A percentile compares a stretch with the other conserved stretches of the same genome.
These are phyloP conservation scores for Elaeagnus macrophylla DNA, from an alignment of 306 rosid species.

Conservation along the genomic window DNA sequence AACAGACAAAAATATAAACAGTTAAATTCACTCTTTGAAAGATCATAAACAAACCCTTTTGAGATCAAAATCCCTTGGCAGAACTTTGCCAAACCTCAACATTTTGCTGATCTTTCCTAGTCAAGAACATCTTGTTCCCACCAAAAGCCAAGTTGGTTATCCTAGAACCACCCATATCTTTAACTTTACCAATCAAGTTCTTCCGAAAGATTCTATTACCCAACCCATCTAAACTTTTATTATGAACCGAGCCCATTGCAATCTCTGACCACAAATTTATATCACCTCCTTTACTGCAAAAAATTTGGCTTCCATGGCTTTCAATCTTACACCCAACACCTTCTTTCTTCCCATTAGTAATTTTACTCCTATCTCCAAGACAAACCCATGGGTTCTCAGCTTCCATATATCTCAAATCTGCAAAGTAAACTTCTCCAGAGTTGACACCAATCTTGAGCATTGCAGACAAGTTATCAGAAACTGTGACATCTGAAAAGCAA, in stretches of 20 bases:
- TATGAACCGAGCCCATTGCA: constrained; percentile 28
- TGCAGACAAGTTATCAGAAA: constrained; percentile 41
- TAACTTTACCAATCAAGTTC: constrained; percentile 68
- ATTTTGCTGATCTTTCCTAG: constrained; percentile 63
- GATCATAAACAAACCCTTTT: no score
- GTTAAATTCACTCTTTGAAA: no score
- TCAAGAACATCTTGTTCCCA: constrained; percentile 83
- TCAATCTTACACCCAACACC: constrained; percentile 70
- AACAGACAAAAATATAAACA: no score
- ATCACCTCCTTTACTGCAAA: constrained; percentile 64
- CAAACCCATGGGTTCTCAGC: constrained; percentile 56
- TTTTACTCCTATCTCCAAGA: constrained; percentile 52
- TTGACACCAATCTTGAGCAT: constrained; percentile 83
- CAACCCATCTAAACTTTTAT: constrained; percentile 7
- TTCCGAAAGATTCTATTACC: constrained; percentile 55
- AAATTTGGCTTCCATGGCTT: constrained; percentile 74
- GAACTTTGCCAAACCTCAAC: constrained; percentile 96
- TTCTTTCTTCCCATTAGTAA: constrained; percentile 58
- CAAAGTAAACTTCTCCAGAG: constrained; percentile 52
- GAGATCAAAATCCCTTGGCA: constrained; percentile 38
- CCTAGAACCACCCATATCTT: constrained; percentile 64
- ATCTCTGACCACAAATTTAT: constrained; percentile 86
- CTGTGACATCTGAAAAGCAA: constrained; percentile 77
- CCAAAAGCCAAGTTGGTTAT: constrained; percentile 63
- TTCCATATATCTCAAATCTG: constrained; percentile 56